phyloP scores from a whole-genome alignment of 495 filamentous ascomycete genomes.

The Penicillium ochrochloron region DNA sequence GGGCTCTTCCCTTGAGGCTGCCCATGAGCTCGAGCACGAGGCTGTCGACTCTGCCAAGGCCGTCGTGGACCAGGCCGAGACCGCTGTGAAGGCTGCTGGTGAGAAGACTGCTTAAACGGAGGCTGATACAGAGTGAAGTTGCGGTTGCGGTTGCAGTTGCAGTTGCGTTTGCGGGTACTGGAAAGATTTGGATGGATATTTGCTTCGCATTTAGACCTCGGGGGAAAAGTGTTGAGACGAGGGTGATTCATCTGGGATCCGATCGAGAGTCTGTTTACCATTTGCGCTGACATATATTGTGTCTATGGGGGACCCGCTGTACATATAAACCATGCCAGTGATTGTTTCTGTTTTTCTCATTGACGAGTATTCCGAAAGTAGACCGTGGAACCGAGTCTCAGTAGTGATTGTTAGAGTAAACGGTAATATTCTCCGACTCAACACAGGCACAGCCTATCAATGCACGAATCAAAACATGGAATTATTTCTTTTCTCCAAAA shows the following conservation, averaged over 20 bases:
- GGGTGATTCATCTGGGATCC: slow-evolving; percentile 1
- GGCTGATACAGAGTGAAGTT: background rate
- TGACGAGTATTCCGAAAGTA: background rate
- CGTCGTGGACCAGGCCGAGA: slow-evolving; percentile 32
- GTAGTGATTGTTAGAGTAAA: background rate
- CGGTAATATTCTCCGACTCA: background rate
- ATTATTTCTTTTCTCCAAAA: background rate
- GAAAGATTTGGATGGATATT: slow-evolving; percentile 16
- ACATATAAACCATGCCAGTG: slow-evolving; percentile 33
- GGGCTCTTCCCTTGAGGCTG: slow-evolving; percentile 47
- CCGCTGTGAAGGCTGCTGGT: slow-evolving; percentile 32
- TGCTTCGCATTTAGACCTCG: slow-evolving; percentile 12
- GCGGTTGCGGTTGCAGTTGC: background rate
- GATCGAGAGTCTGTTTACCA: background rate
- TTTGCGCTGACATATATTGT: slow-evolving; percentile 7
- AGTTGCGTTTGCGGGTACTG: slow-evolving; percentile 11
- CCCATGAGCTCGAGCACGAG: slow-evolving; percentile 53
- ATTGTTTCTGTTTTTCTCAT: slow-evolving; percentile 17
- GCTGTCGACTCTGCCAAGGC: slow-evolving; percentile 48
- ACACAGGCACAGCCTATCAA: background rate
- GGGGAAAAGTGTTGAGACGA: slow-evolving; percentile 1
- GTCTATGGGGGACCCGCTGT: slow-evolving; percentile 27
- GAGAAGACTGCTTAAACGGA: slow-evolving; percentile 35
- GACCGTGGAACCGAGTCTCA: background rate
- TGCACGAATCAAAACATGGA: background rate